Percentiles rank a stretch among this genome's conserved stretches.
phyloP scores from a whole-genome alignment of 176 grass and related monocot genomes.

The Bolboschoenus planiculmis region DNA sequence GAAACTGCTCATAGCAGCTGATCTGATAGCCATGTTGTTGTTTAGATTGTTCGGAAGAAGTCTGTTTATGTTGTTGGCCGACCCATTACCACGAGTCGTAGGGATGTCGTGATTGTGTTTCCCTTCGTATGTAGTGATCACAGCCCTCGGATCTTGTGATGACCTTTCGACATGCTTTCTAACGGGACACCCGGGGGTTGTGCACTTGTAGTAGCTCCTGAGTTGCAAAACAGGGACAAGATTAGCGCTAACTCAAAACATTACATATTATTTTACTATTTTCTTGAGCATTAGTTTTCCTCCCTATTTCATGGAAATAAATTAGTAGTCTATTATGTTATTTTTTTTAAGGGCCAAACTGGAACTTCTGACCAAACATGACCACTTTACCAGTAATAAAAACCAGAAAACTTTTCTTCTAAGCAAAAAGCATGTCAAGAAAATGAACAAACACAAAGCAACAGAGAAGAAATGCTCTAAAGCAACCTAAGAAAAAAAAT shows the following conservation, averaged over 20 bases:
- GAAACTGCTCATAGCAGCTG: conserved; percentile 10
- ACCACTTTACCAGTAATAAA: not conserved
- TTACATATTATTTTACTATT: not conserved
- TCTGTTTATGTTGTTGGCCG: conserved; percentile 5
- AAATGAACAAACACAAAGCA: not conserved
- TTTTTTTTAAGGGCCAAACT: too few species aligned
- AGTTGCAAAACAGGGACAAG: not conserved
- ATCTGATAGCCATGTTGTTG: conserved; percentile 13
- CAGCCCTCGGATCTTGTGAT: conserved; percentile 33
- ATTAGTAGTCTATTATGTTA: too few species aligned
- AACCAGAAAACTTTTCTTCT: not conserved
- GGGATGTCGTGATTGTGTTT: conserved; percentile 44
- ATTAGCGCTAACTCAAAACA: not conserved
- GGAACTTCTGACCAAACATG: not conserved
- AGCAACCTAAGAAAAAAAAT: not conserved
- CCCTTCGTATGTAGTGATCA: conserved; percentile 44
- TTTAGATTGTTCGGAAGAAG: conserved; percentile 3
- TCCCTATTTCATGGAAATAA: not conserved
- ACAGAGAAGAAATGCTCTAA: not conserved
- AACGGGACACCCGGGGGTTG: conserved; percentile 29
- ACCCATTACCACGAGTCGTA: conserved; percentile 1
- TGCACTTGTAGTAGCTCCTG: conserved; percentile 51
- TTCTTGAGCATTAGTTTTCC: not conserved
- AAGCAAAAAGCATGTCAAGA: not conserved
- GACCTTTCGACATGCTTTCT: conserved; percentile 45